Percentiles rank a stretch among this genome's conserved stretches.
phyloP scores from a whole-genome alignment of 2,329 filamentous ascomycete species.

The Orbilia javanica region DNA sequence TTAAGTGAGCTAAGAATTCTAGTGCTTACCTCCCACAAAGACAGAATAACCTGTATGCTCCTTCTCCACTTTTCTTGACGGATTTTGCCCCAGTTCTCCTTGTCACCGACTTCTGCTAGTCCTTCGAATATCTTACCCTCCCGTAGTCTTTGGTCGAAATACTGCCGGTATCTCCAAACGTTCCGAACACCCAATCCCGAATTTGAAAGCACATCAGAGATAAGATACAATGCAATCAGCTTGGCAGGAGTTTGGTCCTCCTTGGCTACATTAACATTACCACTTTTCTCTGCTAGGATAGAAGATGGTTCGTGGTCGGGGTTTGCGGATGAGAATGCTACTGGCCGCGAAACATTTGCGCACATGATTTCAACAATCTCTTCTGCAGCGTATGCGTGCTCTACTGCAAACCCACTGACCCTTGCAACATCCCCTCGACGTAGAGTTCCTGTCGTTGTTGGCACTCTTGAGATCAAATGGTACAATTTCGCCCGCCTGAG shows the following conservation, averaged over 20 bases:
- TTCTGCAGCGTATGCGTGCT: conserved; percentile 82
- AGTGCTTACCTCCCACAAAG: conserved; percentile 72
- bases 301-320: conserved; percentile 47
- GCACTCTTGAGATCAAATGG: conserved; percentile 84
- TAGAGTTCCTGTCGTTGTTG: conserved; percentile 78
- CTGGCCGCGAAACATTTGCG: conserved; percentile 81
- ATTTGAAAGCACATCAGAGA: conserved; percentile 83
- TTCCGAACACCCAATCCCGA: conserved; percentile 83
- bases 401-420: conserved; percentile 88
- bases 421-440: conserved; percentile 87
- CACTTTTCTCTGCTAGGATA: conserved; percentile 61
- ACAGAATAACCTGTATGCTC: conserved; percentile 77
- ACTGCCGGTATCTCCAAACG: conserved; percentile 85
- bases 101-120: conserved; percentile 79
- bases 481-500: conserved; percentile 85
- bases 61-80: conserved; percentile 87
- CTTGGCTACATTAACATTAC: conserved; percentile 66
- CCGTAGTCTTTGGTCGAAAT: conserved; percentile 80
- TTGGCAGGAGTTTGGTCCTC: conserved; percentile 79
- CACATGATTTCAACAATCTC: conserved; percentile 93
- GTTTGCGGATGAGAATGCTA: conserved; percentile 73
- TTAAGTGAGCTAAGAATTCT: neutral
- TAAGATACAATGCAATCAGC: conserved; percentile 83
- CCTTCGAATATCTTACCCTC: conserved; percentile 78
- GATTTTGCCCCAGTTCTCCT: conserved; percentile 81